Percentiles rank a stretch among this genome's conserved stretches.
These are phyloP conservation scores for Vaccinium vitisidaea DNA, from an alignment of 148 eudicot genomes.

Conservation along the genomic window DNA sequence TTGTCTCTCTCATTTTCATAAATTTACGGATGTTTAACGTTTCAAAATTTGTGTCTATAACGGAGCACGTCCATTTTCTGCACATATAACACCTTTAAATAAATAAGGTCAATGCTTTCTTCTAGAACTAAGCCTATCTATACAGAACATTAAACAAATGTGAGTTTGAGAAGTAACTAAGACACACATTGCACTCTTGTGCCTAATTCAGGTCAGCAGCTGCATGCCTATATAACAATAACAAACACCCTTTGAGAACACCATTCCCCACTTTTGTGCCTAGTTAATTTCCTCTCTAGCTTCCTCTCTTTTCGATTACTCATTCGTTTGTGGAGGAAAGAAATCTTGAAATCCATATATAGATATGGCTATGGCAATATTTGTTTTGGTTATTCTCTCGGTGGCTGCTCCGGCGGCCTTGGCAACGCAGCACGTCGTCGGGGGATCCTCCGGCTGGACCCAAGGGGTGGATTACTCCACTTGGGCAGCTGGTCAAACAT, in stretches of 20 bases:
- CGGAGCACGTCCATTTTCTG: too few species aligned
- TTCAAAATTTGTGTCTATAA: too few species aligned
- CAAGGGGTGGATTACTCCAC: slow-evolving; percentile 7
- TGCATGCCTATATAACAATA: background rate
- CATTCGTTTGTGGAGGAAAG: too few species aligned
- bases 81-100: background rate
- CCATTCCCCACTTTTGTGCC: background rate
- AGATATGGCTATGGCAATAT: slow-evolving; percentile 18
- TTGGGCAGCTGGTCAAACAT: slow-evolving; percentile 24
- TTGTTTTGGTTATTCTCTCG: slow-evolving; percentile 13
- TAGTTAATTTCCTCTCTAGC: background rate
- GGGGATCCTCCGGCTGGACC: slow-evolving; percentile 25
- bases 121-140: background rate
- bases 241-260: background rate
- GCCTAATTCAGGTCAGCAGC: background rate
- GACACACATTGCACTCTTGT: background rate
- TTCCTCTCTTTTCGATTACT: background rate
- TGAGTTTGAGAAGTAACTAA: background rate
- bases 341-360: background rate
- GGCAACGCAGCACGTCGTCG: slow-evolving; percentile 15
- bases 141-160: background rate
- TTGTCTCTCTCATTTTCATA: too few species aligned
- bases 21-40: too few species aligned
- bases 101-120: background rate
- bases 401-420: slow-evolving; percentile 15